Percentiles rank a stretch among this genome's conserved stretches.
These are phyloP conservation scores for Paracamarosporium sp. DNA, from an alignment of 2,329 filamentous ascomycete species.

Conservation along the genomic window DNA sequence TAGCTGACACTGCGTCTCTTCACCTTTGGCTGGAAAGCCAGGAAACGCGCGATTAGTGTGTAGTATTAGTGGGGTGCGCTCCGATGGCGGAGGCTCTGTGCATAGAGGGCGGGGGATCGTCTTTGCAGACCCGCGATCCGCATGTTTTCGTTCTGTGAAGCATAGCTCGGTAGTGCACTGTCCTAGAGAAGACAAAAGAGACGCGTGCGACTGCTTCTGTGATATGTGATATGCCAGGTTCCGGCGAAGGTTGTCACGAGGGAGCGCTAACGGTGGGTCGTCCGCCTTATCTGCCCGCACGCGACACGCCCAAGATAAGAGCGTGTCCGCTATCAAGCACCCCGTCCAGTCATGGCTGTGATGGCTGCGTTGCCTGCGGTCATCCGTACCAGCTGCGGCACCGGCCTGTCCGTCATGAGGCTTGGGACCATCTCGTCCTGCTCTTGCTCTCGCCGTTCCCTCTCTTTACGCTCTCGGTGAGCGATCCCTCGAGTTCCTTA, in stretches of 20 bases:
- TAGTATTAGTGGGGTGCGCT: not conserved
- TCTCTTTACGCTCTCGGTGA: not conserved
- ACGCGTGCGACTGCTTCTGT: not conserved
- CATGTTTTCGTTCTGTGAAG: too few relatives aligned
- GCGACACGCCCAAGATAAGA: constrained; percentile 4
- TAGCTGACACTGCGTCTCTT: too few relatives aligned
- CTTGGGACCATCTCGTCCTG: constrained; percentile 9
- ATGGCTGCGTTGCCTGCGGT: constrained; percentile 22
- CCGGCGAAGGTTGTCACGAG: not conserved
- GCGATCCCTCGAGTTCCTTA: not conserved
- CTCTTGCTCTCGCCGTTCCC: constrained; percentile 5
- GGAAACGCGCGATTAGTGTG: not conserved
- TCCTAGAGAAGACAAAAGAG: not conserved
- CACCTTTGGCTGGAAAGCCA: too few relatives aligned
- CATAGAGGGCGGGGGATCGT: not conserved
- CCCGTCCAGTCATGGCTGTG: constrained; percentile 25
- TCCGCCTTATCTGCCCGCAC: constrained; percentile 4
- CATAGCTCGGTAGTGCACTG: too few relatives aligned
- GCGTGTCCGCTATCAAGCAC: constrained; percentile 19
- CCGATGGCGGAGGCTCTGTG: not conserved
- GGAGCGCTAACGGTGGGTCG: constrained; percentile 28
- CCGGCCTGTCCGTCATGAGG: not conserved
- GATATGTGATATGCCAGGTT: not conserved
- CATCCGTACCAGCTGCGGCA: constrained; percentile 30
- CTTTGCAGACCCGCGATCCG: too few relatives aligned